A percentile compares a stretch with the other conserved stretches of the same genome.
Evolutionary conservation across 495 filamentous ascomycete genomes (phyloP).

Genomic region (Clohesyomyces aquaticus): DNA sequence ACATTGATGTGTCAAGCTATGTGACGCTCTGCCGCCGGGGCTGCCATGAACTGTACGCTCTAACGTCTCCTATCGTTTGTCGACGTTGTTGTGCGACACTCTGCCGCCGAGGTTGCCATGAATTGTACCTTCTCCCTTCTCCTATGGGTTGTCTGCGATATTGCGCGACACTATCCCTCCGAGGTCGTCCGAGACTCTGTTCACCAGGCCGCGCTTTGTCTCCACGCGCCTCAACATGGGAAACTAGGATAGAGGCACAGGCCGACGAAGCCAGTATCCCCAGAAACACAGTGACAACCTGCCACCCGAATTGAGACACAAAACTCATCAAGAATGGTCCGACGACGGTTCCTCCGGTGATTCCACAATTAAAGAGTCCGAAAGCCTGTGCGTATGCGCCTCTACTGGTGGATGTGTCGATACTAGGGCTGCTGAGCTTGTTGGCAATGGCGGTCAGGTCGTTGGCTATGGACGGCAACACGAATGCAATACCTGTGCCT

Average conservation of each 20-base stretch:
- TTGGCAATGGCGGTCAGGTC: slow-evolving; percentile 1
- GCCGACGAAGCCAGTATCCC: neutral
- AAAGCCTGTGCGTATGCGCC: neutral
- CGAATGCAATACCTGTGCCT: slow-evolving; percentile 2
- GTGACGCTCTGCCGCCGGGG: too few relatives aligned
- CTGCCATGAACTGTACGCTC: too few relatives aligned
- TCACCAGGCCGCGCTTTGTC: neutral
- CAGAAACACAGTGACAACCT: neutral
- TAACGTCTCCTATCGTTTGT: too few relatives aligned
- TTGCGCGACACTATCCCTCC: too few relatives aligned
- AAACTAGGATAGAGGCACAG: neutral
- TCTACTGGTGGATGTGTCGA: neutral
- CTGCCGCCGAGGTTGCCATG: too few relatives aligned
- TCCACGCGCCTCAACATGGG: neutral
- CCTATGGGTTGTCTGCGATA: too few relatives aligned
- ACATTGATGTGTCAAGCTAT: too few relatives aligned
- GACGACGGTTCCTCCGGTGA: neutral
- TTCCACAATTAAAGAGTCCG: slow-evolving; percentile 6
- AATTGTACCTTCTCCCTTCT: too few relatives aligned
- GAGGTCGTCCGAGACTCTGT: too few relatives aligned
- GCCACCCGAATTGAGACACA: neutral
- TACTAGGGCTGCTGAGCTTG: neutral
- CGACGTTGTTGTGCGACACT: too few relatives aligned
- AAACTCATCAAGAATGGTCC: slow-evolving; percentile 2
- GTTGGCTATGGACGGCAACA: neutral